Percentiles rank a stretch among this genome's conserved stretches.
These are phyloP conservation scores for Tricholoma hemisulphureum DNA, from an alignment of 768 basidiomycete genomes.

Conservation along the genomic window DNA sequence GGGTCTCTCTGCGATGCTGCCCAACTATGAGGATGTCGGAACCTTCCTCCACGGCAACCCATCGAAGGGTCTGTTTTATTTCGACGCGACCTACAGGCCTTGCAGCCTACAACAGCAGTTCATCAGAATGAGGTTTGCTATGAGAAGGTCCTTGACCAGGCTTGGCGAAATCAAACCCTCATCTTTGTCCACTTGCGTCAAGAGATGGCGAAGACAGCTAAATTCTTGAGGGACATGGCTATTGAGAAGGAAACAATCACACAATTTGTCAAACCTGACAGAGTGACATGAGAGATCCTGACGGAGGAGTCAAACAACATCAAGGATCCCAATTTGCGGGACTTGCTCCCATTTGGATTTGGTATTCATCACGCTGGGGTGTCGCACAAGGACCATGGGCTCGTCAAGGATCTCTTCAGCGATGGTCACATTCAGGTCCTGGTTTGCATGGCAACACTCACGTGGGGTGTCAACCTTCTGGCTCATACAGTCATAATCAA, in stretches of 20 bases:
- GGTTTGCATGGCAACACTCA: slow-evolving; percentile 95
- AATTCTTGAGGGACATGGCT: slow-evolving; percentile 91
- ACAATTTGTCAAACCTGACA: slow-evolving; percentile 92
- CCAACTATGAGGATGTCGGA: slow-evolving; percentile 97
- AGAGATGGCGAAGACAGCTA: slow-evolving; percentile 98
- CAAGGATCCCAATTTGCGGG: slow-evolving; percentile 79
- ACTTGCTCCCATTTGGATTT: slow-evolving; percentile 93
- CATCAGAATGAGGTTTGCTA: slow-evolving; percentile 99
- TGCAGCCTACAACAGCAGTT: slow-evolving; percentile 96
- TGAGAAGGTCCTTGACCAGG: slow-evolving; percentile 95
- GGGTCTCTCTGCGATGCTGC: slow-evolving; percentile 93
- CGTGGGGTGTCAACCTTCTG: slow-evolving; percentile 99
- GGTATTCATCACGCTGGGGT: slow-evolving; percentile 98
- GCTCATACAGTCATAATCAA: slow-evolving; percentile 99
- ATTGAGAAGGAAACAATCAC: slow-evolving; percentile 96
- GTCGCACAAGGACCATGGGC: slow-evolving; percentile 83
- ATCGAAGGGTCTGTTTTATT: slow-evolving; percentile 92
- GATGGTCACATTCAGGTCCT: slow-evolving; percentile 92
- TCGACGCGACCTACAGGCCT: slow-evolving; percentile 91
- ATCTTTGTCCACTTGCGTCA: slow-evolving; percentile 99
- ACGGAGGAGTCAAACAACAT: slow-evolving; percentile 80
- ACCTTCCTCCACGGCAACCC: slow-evolving; percentile 94
- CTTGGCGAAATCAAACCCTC: slow-evolving; percentile 82
- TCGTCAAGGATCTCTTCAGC: slow-evolving; percentile 92
- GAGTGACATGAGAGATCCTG: slow-evolving; percentile 87